phyloP scores from a whole-genome alignment of 192 early-diverging fungal species.

The Linnemannia elongata region DNA sequence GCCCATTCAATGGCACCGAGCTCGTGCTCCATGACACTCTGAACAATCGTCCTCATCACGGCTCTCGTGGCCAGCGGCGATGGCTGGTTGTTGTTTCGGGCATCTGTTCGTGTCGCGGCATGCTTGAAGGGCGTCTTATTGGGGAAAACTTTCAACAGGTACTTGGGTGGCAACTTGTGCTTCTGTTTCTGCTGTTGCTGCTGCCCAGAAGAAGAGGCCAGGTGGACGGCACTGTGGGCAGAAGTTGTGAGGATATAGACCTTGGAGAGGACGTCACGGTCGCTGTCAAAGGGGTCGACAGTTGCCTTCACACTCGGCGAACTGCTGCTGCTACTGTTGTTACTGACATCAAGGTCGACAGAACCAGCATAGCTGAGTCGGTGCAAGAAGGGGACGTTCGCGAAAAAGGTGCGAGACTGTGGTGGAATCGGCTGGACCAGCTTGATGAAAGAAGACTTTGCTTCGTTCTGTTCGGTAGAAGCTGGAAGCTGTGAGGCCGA shows the following conservation, averaged over 20 bases:
- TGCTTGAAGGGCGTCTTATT: conserved; percentile 10
- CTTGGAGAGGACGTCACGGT: conserved; percentile 17
- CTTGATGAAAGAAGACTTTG: neutral
- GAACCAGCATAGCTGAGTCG: neutral
- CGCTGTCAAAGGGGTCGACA: neutral
- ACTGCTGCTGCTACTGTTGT: neutral
- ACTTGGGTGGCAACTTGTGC: neutral
- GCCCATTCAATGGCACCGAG: conserved; percentile 33
- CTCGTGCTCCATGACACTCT: conserved; percentile 34
- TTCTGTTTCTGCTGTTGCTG: neutral
- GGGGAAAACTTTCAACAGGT: conserved; percentile 25
- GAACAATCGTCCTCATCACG: conserved; percentile 4
- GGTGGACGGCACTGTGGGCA: neutral
- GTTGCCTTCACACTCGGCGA: neutral
- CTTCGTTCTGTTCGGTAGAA: no score
- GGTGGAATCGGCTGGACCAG: neutral
- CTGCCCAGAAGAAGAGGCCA: neutral
- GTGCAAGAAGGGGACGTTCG: neutral
- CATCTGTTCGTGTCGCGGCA: neutral
- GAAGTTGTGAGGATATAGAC: conserved; percentile 16
- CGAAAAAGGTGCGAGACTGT: neutral
- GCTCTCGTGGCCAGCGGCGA: neutral
- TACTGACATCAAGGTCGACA: neutral
- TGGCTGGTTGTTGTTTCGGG: neutral
- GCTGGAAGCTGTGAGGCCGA: no score